A percentile compares a stretch with the other conserved stretches of the same genome.
These are phyloP conservation scores for Paraphoma chrysanthemicola DNA, from an alignment of 2,329 filamentous ascomycete genomes.

Conservation along the genomic window DNA sequence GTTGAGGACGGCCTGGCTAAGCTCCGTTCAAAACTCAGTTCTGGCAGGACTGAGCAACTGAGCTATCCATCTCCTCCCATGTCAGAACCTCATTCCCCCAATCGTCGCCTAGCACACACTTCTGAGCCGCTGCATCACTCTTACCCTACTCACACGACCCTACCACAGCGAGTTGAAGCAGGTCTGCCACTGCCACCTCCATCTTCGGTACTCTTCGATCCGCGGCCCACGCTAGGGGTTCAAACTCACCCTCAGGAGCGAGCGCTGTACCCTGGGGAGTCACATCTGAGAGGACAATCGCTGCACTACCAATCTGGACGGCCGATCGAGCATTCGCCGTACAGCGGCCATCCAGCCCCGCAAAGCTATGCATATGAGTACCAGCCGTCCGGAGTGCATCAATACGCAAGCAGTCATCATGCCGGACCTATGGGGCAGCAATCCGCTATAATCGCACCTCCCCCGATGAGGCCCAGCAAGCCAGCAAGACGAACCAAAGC, in stretches of 20 bases:
- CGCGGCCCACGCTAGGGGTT: conserved; percentile 23
- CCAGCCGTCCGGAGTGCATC: conserved; percentile 26
- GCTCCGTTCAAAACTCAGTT: conserved; percentile 44
- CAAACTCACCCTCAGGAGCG: conserved; percentile 32
- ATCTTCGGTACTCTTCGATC: conserved; percentile 32
- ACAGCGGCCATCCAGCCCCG: conserved; percentile 27
- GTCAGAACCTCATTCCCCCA: conserved; percentile 58
- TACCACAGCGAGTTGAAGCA: conserved; percentile 31
- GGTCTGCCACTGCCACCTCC: conserved; percentile 34
- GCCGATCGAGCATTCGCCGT: conserved; percentile 32
- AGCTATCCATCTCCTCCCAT: conserved; percentile 59
- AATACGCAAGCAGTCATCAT: conserved; percentile 36
- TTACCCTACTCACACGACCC: conserved; percentile 30
- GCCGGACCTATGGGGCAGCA: conserved; percentile 40
- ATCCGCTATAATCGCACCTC: conserved; percentile 41
- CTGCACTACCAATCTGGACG: conserved; percentile 36
- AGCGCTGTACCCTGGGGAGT: conserved; percentile 40
- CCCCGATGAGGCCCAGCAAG: conserved; percentile 38
- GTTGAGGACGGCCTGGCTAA: conserved; percentile 44
- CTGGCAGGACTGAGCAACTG: conserved; percentile 42
- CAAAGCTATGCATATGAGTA: conserved; percentile 43
- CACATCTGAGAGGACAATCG: conserved; percentile 28
- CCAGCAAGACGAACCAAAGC: conserved; percentile 66
- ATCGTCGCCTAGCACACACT: conserved; percentile 44
- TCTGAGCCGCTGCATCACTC: conserved; percentile 40